Percentiles rank a stretch among this genome's conserved stretches.
Evolutionary conservation across 805 yeast species (phyloP).

Genomic region (Candida anglica): DNA sequence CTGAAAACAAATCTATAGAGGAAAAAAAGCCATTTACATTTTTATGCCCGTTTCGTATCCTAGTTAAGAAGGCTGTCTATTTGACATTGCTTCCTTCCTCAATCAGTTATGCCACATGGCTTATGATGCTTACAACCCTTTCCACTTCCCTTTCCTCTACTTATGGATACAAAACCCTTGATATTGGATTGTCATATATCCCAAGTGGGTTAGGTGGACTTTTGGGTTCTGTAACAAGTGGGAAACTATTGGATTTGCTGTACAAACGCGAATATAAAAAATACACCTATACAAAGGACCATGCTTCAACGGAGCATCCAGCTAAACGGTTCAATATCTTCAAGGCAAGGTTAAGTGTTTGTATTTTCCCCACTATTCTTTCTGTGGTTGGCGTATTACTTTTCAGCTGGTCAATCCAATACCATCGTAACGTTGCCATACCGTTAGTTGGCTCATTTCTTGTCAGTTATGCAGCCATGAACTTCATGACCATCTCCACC

Average conservation of each 20-base stretch:
- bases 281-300: slow-evolving; percentile 13
- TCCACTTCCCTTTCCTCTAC: slow-evolving; percentile 46
- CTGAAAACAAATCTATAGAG: slow-evolving; percentile 25
- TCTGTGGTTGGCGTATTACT: slow-evolving; percentile 40
- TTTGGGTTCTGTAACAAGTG: slow-evolving; percentile 53
- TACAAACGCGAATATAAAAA: slow-evolving; percentile 32
- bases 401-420: slow-evolving; percentile 68
- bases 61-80: slow-evolving; percentile 39
- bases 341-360: slow-evolving; percentile 45
- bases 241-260: slow-evolving; percentile 49
- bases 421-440: slow-evolving; percentile 42
- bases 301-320: neutral
- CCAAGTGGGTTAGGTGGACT: slow-evolving; percentile 68
- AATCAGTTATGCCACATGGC: slow-evolving; percentile 61
- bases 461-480: slow-evolving; percentile 51
- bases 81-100: slow-evolving; percentile 52
- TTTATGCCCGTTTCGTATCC: slow-evolving; percentile 34
- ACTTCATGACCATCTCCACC: slow-evolving; percentile 50
- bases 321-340: slow-evolving; percentile 44
- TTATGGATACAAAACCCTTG: slow-evolving; percentile 47
- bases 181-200: slow-evolving; percentile 64
- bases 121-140: slow-evolving; percentile 57
- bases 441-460: slow-evolving; percentile 54
- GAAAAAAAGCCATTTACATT: slow-evolving; percentile 12
- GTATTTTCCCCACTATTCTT: slow-evolving; percentile 36